A percentile compares a stretch with the other conserved stretches of the same genome.
Conservation (phyloP, 1,139 yeast genomes). For the Oligophagozyma castellii region DNA sequence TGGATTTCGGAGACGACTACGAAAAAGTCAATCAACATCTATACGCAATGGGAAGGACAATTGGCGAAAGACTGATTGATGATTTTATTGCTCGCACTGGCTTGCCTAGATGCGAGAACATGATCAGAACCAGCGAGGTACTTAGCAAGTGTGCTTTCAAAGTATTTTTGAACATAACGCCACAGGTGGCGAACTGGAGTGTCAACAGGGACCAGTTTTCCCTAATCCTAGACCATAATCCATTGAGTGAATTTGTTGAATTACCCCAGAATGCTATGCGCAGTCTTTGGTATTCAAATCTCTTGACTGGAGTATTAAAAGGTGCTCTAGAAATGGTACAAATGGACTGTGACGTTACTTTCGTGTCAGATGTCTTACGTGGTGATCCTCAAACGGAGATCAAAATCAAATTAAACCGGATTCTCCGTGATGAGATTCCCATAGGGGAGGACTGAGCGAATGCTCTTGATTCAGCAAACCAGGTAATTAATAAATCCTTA, state of each 20-base stretch:
- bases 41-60: constrained; percentile 89
- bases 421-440: constrained; percentile 88
- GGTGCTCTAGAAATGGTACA: constrained; percentile 97
- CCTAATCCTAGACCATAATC: constrained; percentile 68
- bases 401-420: constrained; percentile 52
- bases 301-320: constrained; percentile 75
- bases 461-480: too few relatives aligned
- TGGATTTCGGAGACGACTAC: constrained; percentile 68
- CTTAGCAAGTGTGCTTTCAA: constrained; percentile 81
- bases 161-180: constrained; percentile 72
- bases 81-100: constrained; percentile 86
- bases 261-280: constrained; percentile 61
- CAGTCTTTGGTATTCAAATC: constrained; percentile 86
- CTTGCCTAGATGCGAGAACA: constrained; percentile 62
- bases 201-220: constrained; percentile 63
- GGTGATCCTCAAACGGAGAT: constrained; percentile 80
- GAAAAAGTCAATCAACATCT: constrained; percentile 67
- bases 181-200: constrained; percentile 66
- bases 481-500: too few relatives aligned
- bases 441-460: constrained; percentile 72
- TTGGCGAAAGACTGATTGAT: constrained; percentile 82
- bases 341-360: constrained; percentile 72
- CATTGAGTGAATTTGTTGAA: constrained; percentile 90
- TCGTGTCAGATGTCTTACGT: constrained; percentile 65
- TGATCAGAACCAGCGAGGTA: constrained; percentile 81